phyloP scores from a whole-genome alignment of 352 stramenopile genomes.

The Blastocystis sp. region DNA sequence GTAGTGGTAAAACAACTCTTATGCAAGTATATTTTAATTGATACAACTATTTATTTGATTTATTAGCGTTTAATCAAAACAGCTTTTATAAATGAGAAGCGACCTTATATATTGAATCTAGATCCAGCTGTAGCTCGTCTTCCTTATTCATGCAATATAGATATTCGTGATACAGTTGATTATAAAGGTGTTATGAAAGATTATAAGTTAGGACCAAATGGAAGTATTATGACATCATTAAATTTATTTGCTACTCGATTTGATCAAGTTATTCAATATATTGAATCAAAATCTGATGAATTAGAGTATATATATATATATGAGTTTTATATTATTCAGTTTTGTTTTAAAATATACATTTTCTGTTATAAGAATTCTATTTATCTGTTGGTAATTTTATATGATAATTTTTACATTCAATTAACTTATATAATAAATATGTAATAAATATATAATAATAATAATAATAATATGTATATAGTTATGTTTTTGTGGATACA shows the following conservation, averaged over 20 bases:
- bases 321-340: conserved; percentile 1
- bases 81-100: conserved; percentile 48
- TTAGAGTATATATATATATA: conserved; percentile 40
- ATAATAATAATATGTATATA: conserved; percentile 32
- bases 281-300: conserved; percentile 16
- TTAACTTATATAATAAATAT: conserved; percentile 7
- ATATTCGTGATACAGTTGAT: conserved; percentile 96
- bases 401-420: background rate
- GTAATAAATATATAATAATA: background rate
- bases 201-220: conserved; percentile 77
- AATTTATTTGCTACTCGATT: conserved; percentile 99
- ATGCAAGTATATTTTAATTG: conserved; percentile 57
- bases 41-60: conserved; percentile 38
- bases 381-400: background rate
- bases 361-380: conserved; percentile 94
- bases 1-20: conserved; percentile 79
- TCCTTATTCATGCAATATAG: conserved; percentile 81
- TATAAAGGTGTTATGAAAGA: conserved; percentile 66
- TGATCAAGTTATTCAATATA: conserved; percentile 66
- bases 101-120: conserved; percentile 86
- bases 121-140: conserved; percentile 83
- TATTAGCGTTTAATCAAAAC: conserved; percentile 36
- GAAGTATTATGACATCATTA: conserved; percentile 90
- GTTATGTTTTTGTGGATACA: conserved; percentile 88
- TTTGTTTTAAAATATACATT: conserved; percentile 82